Evolutionary conservation across 2,329 filamentous ascomycete genomes (phyloP).

Genomic region (Botryotinia narcissicola): DNA sequence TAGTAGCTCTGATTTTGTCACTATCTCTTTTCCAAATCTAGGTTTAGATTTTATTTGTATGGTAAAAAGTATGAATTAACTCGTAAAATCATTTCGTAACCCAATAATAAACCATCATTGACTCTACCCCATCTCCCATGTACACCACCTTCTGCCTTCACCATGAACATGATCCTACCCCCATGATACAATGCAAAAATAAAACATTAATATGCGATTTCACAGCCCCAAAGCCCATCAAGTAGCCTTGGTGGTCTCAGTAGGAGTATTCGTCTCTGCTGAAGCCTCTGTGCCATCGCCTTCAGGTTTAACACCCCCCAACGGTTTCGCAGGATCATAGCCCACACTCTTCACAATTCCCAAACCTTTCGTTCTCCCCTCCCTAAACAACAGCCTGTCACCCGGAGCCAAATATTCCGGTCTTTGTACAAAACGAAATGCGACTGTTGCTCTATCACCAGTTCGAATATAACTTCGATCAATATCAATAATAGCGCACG

Average conservation of each 20-base stretch:
- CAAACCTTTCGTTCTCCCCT: constrained; percentile 90
- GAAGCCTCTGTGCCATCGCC: not conserved
- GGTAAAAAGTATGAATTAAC: not conserved
- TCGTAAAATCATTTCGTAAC: not conserved
- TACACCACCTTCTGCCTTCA: not conserved
- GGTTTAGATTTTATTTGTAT: not conserved
- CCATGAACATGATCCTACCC: not conserved
- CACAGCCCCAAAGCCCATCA: not conserved
- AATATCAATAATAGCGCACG: constrained; percentile 95
- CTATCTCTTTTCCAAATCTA: not conserved
- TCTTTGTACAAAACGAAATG: constrained; percentile 90
- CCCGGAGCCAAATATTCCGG: constrained; percentile 90
- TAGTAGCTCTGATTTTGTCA: not conserved
- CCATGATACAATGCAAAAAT: not conserved
- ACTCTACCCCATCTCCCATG: not conserved
- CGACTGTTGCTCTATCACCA: constrained; percentile 89
- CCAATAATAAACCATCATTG: not conserved
- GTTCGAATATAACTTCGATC: constrained; percentile 94
- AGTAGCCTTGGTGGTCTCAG: not conserved
- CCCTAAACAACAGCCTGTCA: constrained; percentile 86
- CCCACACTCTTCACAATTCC: constrained; percentile 91
- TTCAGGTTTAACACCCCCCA: constrained; percentile 35
- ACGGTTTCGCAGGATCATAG: constrained; percentile 66
- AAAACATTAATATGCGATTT: not conserved
- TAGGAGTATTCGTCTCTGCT: not conserved